A percentile compares a stretch with the other conserved stretches of the same genome.
Conservation (phyloP, 768 basidiomycete genomes). For the Tulasnella sp. region DNA sequence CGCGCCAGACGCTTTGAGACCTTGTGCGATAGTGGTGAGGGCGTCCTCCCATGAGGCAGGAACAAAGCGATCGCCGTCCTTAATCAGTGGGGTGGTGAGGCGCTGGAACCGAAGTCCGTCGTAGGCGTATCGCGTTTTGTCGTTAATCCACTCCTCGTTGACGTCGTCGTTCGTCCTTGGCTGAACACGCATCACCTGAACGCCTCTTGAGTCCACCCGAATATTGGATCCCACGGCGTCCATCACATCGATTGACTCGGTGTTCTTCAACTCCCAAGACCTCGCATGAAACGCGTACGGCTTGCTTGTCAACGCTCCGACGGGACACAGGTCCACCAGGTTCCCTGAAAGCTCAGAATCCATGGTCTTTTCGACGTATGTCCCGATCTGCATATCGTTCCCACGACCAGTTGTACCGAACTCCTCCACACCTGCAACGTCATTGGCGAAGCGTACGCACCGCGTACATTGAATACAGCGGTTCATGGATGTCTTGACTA, state of each 20-base stretch:
- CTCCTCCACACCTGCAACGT: constrained; percentile 97
- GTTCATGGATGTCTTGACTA: constrained; percentile 98
- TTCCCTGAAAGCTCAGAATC: constrained; percentile 97
- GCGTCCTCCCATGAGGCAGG: constrained; percentile 88
- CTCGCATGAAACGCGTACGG: constrained; percentile 96
- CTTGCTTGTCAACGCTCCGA: constrained; percentile 95
- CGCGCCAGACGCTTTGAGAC: constrained; percentile 69
- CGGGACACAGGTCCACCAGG: constrained; percentile 93
- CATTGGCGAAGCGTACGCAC: constrained; percentile 97
- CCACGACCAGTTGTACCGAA: constrained; percentile 94
- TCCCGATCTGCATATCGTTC: constrained; percentile 97
- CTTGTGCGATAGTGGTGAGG: constrained; percentile 62
- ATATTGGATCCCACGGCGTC: constrained; percentile 97
- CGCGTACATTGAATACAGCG: constrained; percentile 99
- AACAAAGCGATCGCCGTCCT: constrained; percentile 87
- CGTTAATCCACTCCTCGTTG: constrained; percentile 99
- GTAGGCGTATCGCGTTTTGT: constrained; percentile 95
- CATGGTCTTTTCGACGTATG: constrained; percentile 96
- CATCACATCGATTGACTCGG: constrained; percentile 89
- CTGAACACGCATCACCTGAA: constrained; percentile 95
- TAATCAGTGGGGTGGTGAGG: constrained; percentile 81
- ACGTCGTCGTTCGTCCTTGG: constrained; percentile 95
- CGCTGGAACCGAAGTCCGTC: constrained; percentile 95
- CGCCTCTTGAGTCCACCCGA: constrained; percentile 87
- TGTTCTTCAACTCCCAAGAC: constrained; percentile 98